Evolutionary conservation across 352 stramenopile species (phyloP), one percentile per base, ranked within the genome.

Genomic region (Vaucheria bursata): DNA sequence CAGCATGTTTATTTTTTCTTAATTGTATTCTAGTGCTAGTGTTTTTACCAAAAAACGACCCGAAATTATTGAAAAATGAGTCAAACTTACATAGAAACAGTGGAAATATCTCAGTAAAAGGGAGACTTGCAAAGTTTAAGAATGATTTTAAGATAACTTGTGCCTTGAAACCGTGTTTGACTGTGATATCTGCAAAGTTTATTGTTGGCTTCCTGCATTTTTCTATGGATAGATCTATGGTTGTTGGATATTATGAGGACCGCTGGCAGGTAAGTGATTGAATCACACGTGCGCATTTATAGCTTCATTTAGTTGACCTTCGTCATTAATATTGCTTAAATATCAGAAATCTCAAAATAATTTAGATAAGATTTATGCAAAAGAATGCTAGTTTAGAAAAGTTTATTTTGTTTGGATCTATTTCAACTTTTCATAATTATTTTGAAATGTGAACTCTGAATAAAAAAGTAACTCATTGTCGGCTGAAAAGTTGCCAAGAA

Each of bases 161-260:
- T 35, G 5, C 18, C 8, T 7, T 72, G 31, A 36, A 35, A 35
- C 65, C 65, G 31, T 72, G 65, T 35, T 75, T 75, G 12, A 0
- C 18, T 1, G 70, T 75, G 7, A 33, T 75, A 7, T 5, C 8
- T 12, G 49, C 36, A 1, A 71, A 71, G 12, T 40, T 74, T 8
- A 0, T 29, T 0, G 71, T 72, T 37, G 35, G 33, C 8, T 75
- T 49, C 6, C 59, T 49, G 0, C 12, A 5, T 6, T 8, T 1
- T 37, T 53, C 71, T 12, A 37, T 74, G 29, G 74, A 76, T 36
- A 70, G 68, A 2, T 72, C 65, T 29, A 29, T 72, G 2, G 31
- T 72, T 36, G 65, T 72, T 36, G 65, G 65, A 39, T 82, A 82
- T 64, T 82, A 67, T 50, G 77, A 82, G 53, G 77, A 79, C 34